Evolutionary conservation across 2,329 filamentous ascomycete genomes (phyloP).

Genomic region (Monosporascus sp.): DNA sequence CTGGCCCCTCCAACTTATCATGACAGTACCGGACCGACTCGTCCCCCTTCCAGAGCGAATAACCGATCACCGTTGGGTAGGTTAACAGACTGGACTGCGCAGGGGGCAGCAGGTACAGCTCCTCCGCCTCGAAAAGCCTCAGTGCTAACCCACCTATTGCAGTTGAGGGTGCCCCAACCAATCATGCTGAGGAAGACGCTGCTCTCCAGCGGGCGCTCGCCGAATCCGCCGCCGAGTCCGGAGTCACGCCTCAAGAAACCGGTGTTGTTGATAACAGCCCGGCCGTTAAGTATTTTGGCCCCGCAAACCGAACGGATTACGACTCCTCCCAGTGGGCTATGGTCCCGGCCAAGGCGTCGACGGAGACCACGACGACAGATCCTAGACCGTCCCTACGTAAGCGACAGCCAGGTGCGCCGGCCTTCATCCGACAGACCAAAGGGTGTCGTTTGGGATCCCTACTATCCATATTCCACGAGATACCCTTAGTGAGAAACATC

Average conservation of each 20-base stretch:
- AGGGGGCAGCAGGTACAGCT: conserved; percentile 36
- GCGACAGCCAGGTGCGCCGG: conserved; percentile 39
- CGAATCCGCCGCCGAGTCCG: conserved; percentile 49
- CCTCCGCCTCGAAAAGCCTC: conserved; percentile 6
- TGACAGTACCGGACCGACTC: conserved; percentile 45
- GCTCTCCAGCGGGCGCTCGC: conserved; percentile 52
- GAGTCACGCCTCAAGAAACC: conserved; percentile 45
- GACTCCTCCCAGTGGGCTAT: conserved; percentile 54
- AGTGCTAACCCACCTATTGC: conserved; percentile 21
- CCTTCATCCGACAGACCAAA: conserved; percentile 40
- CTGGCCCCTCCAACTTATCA: conserved; percentile 36
- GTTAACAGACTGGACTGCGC: conserved; percentile 42
- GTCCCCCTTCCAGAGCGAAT: conserved; percentile 57
- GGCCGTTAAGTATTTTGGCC: conserved; percentile 49
- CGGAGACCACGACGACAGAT: conserved; percentile 28
- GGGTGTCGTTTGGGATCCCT: conserved; percentile 46
- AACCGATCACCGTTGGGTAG: conserved; percentile 52
- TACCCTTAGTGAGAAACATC: conserved; percentile 52
- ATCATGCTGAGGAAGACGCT: conserved; percentile 43
- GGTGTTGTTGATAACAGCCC: conserved; percentile 39
- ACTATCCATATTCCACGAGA: conserved; percentile 54
- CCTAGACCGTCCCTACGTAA: conserved; percentile 39
- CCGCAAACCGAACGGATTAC: conserved; percentile 52
- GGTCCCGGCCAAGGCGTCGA: conserved; percentile 36
- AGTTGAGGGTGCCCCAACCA: conserved; percentile 31